Base-by-base conservation (phyloP, 2,329 filamentous ascomycete species). In the Cercospora zeae-maydis region DNA sequence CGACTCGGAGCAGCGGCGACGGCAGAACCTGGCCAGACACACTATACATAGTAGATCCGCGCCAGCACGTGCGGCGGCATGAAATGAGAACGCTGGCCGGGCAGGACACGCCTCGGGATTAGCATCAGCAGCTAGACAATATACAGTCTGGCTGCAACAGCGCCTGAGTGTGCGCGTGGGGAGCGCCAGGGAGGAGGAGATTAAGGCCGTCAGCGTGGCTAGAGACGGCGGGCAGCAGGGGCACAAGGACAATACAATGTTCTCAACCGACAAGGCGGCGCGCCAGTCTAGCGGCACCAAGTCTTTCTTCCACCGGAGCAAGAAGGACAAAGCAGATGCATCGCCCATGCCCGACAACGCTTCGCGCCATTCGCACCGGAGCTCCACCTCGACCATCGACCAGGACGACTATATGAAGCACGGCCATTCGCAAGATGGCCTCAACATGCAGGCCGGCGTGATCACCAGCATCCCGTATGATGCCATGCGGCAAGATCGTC, bases 391-490 rank as follows among this genome's bases (percentile, higher is more conserved):
- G 37, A 73, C 71, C 4, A 54, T 72, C 45, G 70, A 74, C 45
- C 69, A 72, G 59, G 68, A 70, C 53, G 67, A 70, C 42, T 66
- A 70, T 47, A 62, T 58, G 58, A 58, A 58, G 54, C 57, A 59
- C 14, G 45, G 30, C n/a, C 45, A 51, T 13, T 66, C 58, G n/a
- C 65, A 70, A 54, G 78, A 83, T 64, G 87, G 86, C 63, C 78
- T 93, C 65, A 89, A 89, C 73, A 87, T 88, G 80, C 88, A 86
- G 74, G 88, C 92, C 34, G 92, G 92, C 63, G 86, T 93, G 63
- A 91, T 96, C 73, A 92, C 92, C 34, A 89, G 91, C 30, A 93
- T 97, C 67, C 91, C 93, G 33, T 96, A 96, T 80, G 91, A 96
- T 70, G 86, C 81, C 71, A 82, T 88, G 31, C 75, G 83, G 56